phyloP scores from a whole-genome alignment of 1,284 basidiomycete genomes.

The Salmacisia buchloeana region DNA sequence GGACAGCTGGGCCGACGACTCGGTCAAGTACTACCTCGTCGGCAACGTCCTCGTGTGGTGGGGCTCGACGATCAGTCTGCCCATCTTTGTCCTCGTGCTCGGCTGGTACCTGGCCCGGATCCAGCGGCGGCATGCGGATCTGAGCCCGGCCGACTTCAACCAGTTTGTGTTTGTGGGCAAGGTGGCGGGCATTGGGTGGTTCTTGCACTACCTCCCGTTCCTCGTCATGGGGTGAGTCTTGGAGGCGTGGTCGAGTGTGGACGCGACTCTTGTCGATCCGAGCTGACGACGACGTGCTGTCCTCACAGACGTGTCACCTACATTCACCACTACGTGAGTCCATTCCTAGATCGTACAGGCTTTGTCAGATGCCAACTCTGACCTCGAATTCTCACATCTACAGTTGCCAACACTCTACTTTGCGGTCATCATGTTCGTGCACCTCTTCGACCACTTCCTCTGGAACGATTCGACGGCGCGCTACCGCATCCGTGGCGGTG shows the following conservation, averaged over 20 bases:
- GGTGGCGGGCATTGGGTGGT: constrained; percentile 85
- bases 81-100: constrained; percentile 59
- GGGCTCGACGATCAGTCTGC: constrained; percentile 67
- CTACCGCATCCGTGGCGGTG: constrained; percentile 18
- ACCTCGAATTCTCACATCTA: not conserved
- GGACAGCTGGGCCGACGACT: constrained; percentile 89
- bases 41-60: constrained; percentile 93
- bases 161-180: constrained; percentile 90
- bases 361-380: not conserved
- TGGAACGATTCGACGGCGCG: constrained; percentile 51
- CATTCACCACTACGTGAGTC: constrained; percentile 76
- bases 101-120: constrained; percentile 71
- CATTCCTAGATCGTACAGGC: not conserved
- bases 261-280: too few species aligned
- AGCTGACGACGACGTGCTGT: constrained; percentile 17
- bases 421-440: constrained; percentile 81
- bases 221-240: constrained; percentile 81
- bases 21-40: constrained; percentile 87
- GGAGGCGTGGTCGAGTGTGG: too few species aligned
- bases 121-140: constrained; percentile 85
- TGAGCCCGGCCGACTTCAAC: constrained; percentile 81
- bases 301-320: constrained; percentile 62
- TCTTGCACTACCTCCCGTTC: constrained; percentile 85
- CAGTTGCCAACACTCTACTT: constrained; percentile 87
- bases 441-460: constrained; percentile 80